Conservation (phyloP, 2,329 filamentous ascomycete species). For the Coniella vitis region DNA sequence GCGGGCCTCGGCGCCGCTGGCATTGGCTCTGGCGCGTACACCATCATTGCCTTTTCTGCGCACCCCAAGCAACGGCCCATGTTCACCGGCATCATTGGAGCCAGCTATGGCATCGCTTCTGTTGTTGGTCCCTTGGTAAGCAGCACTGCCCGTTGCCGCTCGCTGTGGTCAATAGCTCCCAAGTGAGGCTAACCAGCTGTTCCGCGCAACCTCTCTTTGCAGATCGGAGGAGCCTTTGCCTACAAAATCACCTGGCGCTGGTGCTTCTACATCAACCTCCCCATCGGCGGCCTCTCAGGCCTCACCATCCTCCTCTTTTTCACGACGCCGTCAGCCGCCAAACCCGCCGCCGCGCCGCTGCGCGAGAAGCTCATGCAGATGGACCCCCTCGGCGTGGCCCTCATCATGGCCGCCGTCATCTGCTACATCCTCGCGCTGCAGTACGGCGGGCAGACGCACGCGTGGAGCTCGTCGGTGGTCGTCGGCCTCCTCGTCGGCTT, state of each 20-base stretch:
- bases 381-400: slow-evolving; percentile 32
- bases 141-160: too few species aligned
- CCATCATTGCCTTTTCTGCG: slow-evolving; percentile 20
- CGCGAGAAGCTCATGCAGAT: slow-evolving; percentile 35
- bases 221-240: slow-evolving; percentile 22
- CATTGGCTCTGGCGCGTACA: slow-evolving; percentile 15
- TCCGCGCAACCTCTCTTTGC: neutral
- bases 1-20: slow-evolving; percentile 16
- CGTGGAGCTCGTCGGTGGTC: slow-evolving; percentile 29
- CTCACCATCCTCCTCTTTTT: slow-evolving; percentile 28
- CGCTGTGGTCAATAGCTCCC: too few species aligned
- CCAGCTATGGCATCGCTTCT: slow-evolving; percentile 17
- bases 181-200: too few species aligned
- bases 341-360: slow-evolving; percentile 23
- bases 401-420: slow-evolving; percentile 33
- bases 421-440: slow-evolving; percentile 35
- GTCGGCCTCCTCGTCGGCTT: slow-evolving; percentile 30
- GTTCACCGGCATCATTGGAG: slow-evolving; percentile 17
- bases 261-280: slow-evolving; percentile 28
- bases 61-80: slow-evolving; percentile 18
- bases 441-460: slow-evolving; percentile 33
- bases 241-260: slow-evolving; percentile 22
- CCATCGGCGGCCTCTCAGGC: slow-evolving; percentile 23
- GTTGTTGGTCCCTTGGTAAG: slow-evolving; percentile 21
- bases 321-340: slow-evolving; percentile 26